These are phyloP conservation scores for Xerocomellus intermedius DNA, from an alignment of 768 basidiomycete species.

Conservation along the genomic window DNA sequence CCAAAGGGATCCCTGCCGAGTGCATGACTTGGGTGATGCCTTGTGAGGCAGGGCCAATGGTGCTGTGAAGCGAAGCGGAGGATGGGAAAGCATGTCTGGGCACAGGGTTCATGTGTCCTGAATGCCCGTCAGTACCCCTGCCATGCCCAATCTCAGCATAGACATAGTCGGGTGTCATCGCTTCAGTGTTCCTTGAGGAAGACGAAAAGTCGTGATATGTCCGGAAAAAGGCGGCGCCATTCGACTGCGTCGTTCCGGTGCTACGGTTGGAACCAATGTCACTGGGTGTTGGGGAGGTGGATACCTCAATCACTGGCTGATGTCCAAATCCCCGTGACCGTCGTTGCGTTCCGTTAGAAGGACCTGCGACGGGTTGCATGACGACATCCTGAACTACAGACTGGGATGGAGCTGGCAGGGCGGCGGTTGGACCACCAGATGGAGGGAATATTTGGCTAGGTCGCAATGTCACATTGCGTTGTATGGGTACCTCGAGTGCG, in stretches of 20 bases:
- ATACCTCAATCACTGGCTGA: conserved; percentile 61
- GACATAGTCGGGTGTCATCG: conserved; percentile 69
- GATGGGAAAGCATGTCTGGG: conserved; percentile 27
- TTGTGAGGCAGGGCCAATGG: conserved; percentile 24
- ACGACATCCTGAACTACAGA: conserved; percentile 24
- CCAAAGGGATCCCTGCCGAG: conserved; percentile 29
- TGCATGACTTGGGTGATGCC: conserved; percentile 37
- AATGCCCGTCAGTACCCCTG: conserved; percentile 42
- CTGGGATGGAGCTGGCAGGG: conserved; percentile 3
- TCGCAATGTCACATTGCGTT: conserved; percentile 28
- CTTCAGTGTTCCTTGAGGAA: conserved; percentile 49
- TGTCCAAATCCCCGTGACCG: conserved; percentile 44
- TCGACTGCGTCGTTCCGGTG: conserved; percentile 50
- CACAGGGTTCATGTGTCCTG: conserved; percentile 16
- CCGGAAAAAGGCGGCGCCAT: conserved; percentile 60
- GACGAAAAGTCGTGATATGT: conserved; percentile 48
- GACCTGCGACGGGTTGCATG: conserved; percentile 34
- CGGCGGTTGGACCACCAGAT: conserved; percentile 5
- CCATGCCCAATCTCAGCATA: conserved; percentile 79
- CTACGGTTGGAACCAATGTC: conserved; percentile 60
- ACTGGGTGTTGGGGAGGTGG: conserved; percentile 57
- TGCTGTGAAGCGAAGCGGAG: conserved; percentile 19
- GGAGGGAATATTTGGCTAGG: conserved; percentile 7
- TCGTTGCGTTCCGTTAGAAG: conserved; percentile 39
- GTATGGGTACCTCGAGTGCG: conserved; percentile 29